A percentile compares a stretch with the other conserved stretches of the same genome.
phyloP scores from a whole-genome alignment of 140 eudicot species.

The Ambrosia hybrid region DNA sequence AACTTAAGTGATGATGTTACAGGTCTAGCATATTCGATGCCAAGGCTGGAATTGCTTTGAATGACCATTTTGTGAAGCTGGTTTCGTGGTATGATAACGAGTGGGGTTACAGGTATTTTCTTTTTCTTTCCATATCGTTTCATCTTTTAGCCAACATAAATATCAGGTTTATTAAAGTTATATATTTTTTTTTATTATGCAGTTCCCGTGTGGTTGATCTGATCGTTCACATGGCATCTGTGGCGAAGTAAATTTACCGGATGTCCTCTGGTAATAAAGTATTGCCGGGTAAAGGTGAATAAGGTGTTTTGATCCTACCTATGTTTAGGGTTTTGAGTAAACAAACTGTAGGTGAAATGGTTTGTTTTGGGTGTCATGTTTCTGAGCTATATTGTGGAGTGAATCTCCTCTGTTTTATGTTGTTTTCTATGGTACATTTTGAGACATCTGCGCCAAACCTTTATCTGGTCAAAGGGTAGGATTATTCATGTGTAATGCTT shows the following conservation, averaged over 20 bases:
- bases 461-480: not conserved
- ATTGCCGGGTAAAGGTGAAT: conserved; percentile 19
- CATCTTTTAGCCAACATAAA: not conserved
- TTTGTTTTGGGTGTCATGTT: conserved; percentile 13
- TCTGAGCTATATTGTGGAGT: conserved; percentile 6
- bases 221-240: conserved; percentile 57
- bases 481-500: not conserved
- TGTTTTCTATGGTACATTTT: not conserved
- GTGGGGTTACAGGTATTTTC: conserved; percentile 77
- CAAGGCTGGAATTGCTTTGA: conserved; percentile 78
- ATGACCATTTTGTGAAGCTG: conserved; percentile 57
- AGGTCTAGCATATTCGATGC: conserved; percentile 90
- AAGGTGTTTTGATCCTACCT: conserved; percentile 15
- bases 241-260: conserved; percentile 32
- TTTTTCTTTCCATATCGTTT: not conserved
- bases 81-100: conserved; percentile 85
- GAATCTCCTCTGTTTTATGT: conserved; percentile 14
- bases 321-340: conserved; percentile 21
- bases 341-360: conserved; percentile 10
- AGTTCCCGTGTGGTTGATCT: conserved; percentile 69
- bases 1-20: conserved; percentile 11
- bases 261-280: conserved; percentile 22
- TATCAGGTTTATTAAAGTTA: not conserved
- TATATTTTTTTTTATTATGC: conserved; percentile 5
- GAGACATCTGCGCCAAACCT: conserved; percentile 12